phyloP scores from a whole-genome alignment of 2,329 filamentous ascomycete species.

The Acrocalymma vagum region DNA sequence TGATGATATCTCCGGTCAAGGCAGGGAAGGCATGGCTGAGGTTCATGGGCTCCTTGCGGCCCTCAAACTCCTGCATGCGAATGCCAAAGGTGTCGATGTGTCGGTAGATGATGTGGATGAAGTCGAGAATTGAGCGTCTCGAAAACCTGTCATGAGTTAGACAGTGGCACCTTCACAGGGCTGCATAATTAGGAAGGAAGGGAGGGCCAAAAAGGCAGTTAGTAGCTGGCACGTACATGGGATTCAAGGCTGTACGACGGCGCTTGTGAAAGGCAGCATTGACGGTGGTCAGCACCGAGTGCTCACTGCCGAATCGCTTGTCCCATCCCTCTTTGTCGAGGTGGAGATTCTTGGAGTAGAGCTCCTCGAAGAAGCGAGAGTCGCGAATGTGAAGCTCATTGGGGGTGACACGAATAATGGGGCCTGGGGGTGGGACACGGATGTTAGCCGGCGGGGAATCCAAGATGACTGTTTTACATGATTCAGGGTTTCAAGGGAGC shows the following conservation, averaged over 20 bases:
- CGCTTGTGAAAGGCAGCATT: slow-evolving; percentile 38
- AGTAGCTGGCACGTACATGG: slow-evolving; percentile 31
- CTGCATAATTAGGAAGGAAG: not conserved
- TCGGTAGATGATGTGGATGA: slow-evolving; percentile 46
- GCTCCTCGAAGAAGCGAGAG: slow-evolving; percentile 46
- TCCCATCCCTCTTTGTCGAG: slow-evolving; percentile 47
- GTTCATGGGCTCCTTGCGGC: slow-evolving; percentile 38
- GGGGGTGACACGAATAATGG: slow-evolving; percentile 54
- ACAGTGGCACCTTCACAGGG: not conserved
- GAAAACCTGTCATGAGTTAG: slow-evolving; percentile 39
- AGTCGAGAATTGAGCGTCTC: slow-evolving; percentile 41
- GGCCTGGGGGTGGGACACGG: slow-evolving; percentile 36
- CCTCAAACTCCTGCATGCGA: slow-evolving; percentile 41
- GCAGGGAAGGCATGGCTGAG: slow-evolving; percentile 47
- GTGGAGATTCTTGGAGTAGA: slow-evolving; percentile 41
- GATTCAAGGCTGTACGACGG: slow-evolving; percentile 39
- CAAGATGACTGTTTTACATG: no score
- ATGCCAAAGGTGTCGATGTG: slow-evolving; percentile 40
- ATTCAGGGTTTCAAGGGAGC: no score
- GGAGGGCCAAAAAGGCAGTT: not conserved
- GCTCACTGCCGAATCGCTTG: slow-evolving; percentile 37
- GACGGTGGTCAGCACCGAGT: slow-evolving; percentile 37
- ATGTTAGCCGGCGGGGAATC: slow-evolving; percentile 12
- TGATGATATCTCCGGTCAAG: slow-evolving; percentile 56
- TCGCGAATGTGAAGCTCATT: slow-evolving; percentile 54